Base-by-base conservation (phyloP, 2,329 filamentous ascomycete species). In the Basipetospora sp. region DNA sequence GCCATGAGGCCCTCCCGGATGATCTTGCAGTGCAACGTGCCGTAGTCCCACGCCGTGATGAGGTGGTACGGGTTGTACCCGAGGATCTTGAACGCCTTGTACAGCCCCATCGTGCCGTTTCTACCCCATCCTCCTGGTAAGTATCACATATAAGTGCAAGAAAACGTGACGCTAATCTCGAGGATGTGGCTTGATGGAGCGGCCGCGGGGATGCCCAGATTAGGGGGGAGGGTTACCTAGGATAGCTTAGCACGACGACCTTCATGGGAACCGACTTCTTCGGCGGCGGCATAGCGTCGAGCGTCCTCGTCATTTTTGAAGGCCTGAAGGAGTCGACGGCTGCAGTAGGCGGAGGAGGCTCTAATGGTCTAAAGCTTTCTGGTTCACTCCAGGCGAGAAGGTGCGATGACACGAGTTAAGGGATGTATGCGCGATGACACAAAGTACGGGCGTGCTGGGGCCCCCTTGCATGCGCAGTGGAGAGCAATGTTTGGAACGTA, bases 21-120 rank as follows among this genome's bases (percentile, higher is more conserved):
- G 18, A 55, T 46, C 11, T 46, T 42, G 16, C 54, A 36, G 14
- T 53, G 44, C 11, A 36, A 27, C 3, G 43, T 25, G 25, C 48
- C 52, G 5, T 43, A 22, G 6, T 36, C 40, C 8, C 54, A 31
- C 8, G 52, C 45, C 38, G 59, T 56, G 4, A 41, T 46, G 47
- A 57, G 54, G 36, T 60, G 58, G 32, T 57, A 60, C 0, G 58
- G 50, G 40, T 44, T 53, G 40, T 54, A 59, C 3, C 57, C 57
- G 8, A 60, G 47, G 4, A 50, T 42, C 22, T 55, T 46, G 34
- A 59, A 45, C 9, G 56, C 53, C 5, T 46, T 26, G 22, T 58
- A 59, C 13, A 58, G 43, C 18, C 53, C 55, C 42, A 50, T 47
- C 1, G 56, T 60, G 3, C 54, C 58, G 9, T 52, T 54, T 35